phyloP scores from a whole-genome alignment of 2,329 filamentous ascomycete species.

The Cladophialophora immunda region DNA sequence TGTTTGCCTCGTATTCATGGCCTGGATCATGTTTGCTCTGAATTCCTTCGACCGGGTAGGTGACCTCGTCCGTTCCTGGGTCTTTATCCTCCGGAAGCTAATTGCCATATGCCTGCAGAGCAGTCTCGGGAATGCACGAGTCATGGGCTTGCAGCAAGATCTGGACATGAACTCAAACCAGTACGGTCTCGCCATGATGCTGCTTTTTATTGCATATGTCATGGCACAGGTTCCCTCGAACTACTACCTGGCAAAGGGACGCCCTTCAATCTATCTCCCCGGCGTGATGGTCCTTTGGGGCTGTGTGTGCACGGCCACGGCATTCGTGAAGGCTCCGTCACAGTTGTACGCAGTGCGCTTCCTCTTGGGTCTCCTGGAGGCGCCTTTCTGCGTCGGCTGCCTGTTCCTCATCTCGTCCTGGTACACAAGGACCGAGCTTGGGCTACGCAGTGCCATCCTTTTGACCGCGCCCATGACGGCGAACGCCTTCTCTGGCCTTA shows the following conservation, averaged over 20 bases:
- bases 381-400: slow-evolving; percentile 63
- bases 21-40: slow-evolving; percentile 25
- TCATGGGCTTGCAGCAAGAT: slow-evolving; percentile 61
- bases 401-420: slow-evolving; percentile 69
- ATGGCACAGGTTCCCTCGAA: slow-evolving; percentile 59
- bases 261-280: slow-evolving; percentile 26
- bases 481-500: slow-evolving; percentile 51
- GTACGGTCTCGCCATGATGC: slow-evolving; percentile 52
- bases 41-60: slow-evolving; percentile 66
- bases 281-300: slow-evolving; percentile 20
- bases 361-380: slow-evolving; percentile 57
- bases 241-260: slow-evolving; percentile 44
- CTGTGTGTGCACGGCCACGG: slow-evolving; percentile 12
- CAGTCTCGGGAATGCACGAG: slow-evolving; percentile 63
- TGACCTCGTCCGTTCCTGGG: not conserved
- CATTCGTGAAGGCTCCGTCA: slow-evolving; percentile 9
- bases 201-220: slow-evolving; percentile 68
- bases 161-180: slow-evolving; percentile 43
- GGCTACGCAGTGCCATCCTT: slow-evolving; percentile 63
- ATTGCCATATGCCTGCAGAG: slow-evolving; percentile 48
- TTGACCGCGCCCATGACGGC: slow-evolving; percentile 68
- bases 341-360: slow-evolving; percentile 44
- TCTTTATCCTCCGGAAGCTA: not conserved
- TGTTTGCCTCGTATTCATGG: slow-evolving; percentile 19
- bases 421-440: slow-evolving; percentile 53